These are phyloP conservation scores for Eimeria sp. DNA, from an alignment of 169 alveolate species.

Conservation along the genomic window DNA sequence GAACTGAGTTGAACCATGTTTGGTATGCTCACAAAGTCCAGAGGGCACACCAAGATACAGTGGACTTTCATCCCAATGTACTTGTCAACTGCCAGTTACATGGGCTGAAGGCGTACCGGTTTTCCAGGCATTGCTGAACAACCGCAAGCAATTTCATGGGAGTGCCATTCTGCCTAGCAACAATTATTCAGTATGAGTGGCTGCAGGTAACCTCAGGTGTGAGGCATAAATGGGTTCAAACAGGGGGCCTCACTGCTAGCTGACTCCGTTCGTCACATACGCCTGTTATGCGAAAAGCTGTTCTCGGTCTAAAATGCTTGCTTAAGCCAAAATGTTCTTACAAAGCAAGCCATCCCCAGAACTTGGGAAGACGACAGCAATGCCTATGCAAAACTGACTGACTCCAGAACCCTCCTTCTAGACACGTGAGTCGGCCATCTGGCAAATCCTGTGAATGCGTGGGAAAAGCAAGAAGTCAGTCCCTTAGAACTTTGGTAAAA, in stretches of 20 bases:
- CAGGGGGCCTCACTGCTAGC: neutral
- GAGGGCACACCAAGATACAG: neutral
- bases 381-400: neutral
- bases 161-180: neutral
- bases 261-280: neutral
- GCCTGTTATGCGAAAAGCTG: neutral
- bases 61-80: neutral
- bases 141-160: neutral
- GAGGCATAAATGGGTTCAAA: neutral
- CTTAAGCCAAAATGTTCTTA: neutral
- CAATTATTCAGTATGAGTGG: neutral
- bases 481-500: neutral
- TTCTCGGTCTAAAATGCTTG: neutral
- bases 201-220: neutral
- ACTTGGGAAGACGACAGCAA: too few relatives aligned
- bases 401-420: neutral
- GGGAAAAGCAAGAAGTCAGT: neutral
- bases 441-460: neutral
- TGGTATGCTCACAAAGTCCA: neutral
- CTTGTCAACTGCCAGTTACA: neutral
- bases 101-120: neutral
- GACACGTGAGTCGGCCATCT: neutral
- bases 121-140: neutral
- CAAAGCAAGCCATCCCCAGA: neutral
- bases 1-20: neutral